Percentiles rank a stretch among this genome's conserved stretches.
Evolutionary conservation across 2,329 filamentous ascomycete genomes (phyloP).

Genomic region (Scytalidium lignicola): DNA sequence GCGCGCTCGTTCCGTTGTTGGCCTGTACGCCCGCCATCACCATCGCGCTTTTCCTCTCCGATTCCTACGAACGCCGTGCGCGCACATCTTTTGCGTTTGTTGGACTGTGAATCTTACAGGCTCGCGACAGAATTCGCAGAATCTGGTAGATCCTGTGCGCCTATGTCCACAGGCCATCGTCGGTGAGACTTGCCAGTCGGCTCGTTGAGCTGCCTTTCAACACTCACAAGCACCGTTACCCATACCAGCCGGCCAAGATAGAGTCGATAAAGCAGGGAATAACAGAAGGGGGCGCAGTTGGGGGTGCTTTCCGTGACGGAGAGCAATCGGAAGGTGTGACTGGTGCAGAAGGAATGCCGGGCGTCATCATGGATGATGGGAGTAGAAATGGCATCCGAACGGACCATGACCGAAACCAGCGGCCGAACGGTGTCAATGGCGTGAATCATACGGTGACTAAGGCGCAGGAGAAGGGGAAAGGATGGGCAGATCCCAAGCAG

Average conservation of each 20-base stretch:
- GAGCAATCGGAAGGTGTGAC: conserved; percentile 17
- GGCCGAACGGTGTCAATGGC: conserved; percentile 41
- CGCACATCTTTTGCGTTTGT: background rate
- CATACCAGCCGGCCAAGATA: conserved; percentile 27
- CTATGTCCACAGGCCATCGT: conserved; percentile 18
- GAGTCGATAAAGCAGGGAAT: conserved; percentile 24
- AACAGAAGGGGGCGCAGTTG: conserved; percentile 21
- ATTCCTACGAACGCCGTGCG: background rate
- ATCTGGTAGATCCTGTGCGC: conserved; percentile 11
- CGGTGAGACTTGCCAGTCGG: conserved; percentile 25
- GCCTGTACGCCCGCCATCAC: background rate
- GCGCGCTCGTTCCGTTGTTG: background rate
- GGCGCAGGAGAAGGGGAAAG: conserved; percentile 28
- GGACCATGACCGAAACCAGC: conserved; percentile 49
- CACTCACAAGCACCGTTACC: conserved; percentile 5
- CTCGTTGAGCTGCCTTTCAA: conserved; percentile 13
- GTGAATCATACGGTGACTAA: conserved; percentile 29
- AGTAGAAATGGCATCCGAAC: conserved; percentile 47
- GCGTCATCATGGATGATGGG: conserved; percentile 52
- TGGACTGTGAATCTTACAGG: background rate
- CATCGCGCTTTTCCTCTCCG: background rate
- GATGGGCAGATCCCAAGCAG: conserved; percentile 20
- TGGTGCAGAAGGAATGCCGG: conserved; percentile 39
- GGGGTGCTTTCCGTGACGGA: conserved; percentile 20
- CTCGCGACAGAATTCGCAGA: background rate